These are phyloP conservation scores for Saccharomycopsis babjevae DNA, from an alignment of 805 yeast genomes.

Conservation along the genomic window DNA sequence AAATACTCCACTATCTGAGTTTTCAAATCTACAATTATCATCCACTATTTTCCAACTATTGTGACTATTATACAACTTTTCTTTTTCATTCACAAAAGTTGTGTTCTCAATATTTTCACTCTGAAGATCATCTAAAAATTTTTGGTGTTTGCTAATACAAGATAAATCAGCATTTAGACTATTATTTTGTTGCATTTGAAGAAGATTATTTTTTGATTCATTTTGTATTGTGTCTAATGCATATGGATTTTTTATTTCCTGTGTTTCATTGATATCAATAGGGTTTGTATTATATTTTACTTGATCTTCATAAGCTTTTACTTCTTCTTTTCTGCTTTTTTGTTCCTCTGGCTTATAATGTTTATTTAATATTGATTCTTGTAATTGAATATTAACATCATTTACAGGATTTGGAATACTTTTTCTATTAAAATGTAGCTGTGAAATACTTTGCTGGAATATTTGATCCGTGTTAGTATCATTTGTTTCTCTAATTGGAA, in stretches of 20 bases:
- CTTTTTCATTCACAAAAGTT: background rate
- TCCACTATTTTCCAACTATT: too few relatives aligned
- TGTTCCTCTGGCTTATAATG: background rate
- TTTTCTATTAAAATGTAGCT: background rate
- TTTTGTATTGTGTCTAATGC: background rate
- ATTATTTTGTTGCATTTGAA: background rate
- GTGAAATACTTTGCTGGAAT: background rate
- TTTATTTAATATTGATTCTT: background rate
- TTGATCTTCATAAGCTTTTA: background rate
- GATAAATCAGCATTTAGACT: background rate
- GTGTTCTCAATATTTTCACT: background rate
- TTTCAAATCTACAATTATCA: too few relatives aligned
- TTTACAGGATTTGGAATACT: background rate
- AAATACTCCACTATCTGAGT: too few relatives aligned
- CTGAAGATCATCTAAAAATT: background rate
- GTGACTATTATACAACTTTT: too few relatives aligned
- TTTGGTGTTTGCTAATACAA: background rate
- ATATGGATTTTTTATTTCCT: background rate
- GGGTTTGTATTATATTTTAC: too few relatives aligned
- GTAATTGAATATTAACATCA: background rate
- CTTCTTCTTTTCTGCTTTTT: background rate
- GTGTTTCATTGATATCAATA: background rate
- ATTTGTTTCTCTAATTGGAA: background rate
- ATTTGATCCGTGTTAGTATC: background rate
- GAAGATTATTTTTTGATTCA: background rate